Evolutionary conservation across 345 rosid genomes (phyloP).

Genomic region (Aquilaria malaccensis): DNA sequence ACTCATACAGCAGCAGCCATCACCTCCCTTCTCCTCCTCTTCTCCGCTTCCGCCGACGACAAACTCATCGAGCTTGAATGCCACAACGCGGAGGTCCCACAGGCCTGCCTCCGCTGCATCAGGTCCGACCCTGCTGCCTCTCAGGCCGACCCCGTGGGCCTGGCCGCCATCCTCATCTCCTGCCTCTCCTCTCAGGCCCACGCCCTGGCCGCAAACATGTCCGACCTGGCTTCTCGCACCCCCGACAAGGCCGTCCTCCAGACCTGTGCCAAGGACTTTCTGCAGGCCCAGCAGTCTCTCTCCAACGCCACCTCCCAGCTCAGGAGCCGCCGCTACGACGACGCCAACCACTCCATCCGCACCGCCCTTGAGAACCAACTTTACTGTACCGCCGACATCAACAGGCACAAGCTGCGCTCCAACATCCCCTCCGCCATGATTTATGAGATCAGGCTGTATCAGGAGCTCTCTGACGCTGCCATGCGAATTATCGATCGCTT

Average conservation of each 20-base stretch:
- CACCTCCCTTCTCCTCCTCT: slow-evolving; percentile 1
- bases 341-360: slow-evolving; percentile 1
- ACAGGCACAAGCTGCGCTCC: not conserved
- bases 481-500: slow-evolving; percentile 27
- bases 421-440: not conserved
- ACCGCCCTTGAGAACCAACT: not conserved
- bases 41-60: slow-evolving; percentile 9
- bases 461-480: slow-evolving; percentile 15
- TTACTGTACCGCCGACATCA: not conserved
- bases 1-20: too few relatives aligned
- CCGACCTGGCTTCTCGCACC: not conserved
- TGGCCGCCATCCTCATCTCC: slow-evolving; percentile 12
- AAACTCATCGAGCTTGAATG: slow-evolving; percentile 12
- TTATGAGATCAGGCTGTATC: slow-evolving; percentile 16
- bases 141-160: slow-evolving; percentile 4
- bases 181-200: slow-evolving; percentile 12
- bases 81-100: slow-evolving; percentile 11
- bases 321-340: slow-evolving; percentile 15
- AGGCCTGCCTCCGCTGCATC: slow-evolving; percentile 20
- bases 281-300: not conserved
- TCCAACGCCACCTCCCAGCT: not conserved
- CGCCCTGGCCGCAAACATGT: slow-evolving; percentile 6
- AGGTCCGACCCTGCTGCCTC: slow-evolving; percentile 15
- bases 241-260: not conserved
- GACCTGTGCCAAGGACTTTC: slow-evolving; percentile 4